phyloP scores from a whole-genome alignment of 1,284 basidiomycete species.

The Phylloboletellus chloephorus region DNA sequence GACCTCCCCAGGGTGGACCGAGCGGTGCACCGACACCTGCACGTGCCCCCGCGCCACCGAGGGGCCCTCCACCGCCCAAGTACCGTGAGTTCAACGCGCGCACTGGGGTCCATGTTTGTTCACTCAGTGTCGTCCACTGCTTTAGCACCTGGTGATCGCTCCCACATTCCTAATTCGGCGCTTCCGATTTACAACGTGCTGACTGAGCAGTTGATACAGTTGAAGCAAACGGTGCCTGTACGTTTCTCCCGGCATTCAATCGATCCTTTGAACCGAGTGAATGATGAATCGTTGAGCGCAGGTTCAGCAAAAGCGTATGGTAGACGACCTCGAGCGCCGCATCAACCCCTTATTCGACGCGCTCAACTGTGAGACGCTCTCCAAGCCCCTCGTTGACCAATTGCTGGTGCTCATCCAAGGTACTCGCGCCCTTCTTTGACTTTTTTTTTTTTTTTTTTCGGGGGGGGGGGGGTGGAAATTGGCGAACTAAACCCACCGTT shows the following conservation, averaged over 20 bases:
- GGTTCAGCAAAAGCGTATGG: slow-evolving; percentile 79
- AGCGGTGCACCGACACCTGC: slow-evolving; percentile 37
- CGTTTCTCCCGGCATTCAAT: slow-evolving; percentile 29
- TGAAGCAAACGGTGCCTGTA: slow-evolving; percentile 72
- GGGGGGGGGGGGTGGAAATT: too few species aligned
- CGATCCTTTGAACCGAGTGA: neutral
- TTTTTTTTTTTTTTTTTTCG: too few species aligned
- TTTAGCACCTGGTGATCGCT: slow-evolving; percentile 82
- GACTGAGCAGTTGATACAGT: slow-evolving; percentile 51
- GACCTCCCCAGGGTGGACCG: slow-evolving; percentile 40
- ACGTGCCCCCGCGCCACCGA: slow-evolving; percentile 25
- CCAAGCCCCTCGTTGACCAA: slow-evolving; percentile 65
- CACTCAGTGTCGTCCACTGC: neutral
- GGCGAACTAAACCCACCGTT: too few species aligned
- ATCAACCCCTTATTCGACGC: slow-evolving; percentile 87
- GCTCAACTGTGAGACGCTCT: slow-evolving; percentile 86
- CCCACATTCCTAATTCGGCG: slow-evolving; percentile 77
- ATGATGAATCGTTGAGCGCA: slow-evolving; percentile 25
- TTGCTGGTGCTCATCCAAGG: slow-evolving; percentile 64
- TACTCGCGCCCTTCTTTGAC: slow-evolving; percentile 27
- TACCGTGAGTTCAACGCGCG: slow-evolving; percentile 64
- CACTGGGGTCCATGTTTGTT: neutral
- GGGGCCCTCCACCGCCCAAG: slow-evolving; percentile 60
- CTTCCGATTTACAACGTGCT: slow-evolving; percentile 68
- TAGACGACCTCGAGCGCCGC: slow-evolving; percentile 85